Base-by-base conservation (phyloP, 352 stramenopile species). In the Globisporangium middletonii region DNA sequence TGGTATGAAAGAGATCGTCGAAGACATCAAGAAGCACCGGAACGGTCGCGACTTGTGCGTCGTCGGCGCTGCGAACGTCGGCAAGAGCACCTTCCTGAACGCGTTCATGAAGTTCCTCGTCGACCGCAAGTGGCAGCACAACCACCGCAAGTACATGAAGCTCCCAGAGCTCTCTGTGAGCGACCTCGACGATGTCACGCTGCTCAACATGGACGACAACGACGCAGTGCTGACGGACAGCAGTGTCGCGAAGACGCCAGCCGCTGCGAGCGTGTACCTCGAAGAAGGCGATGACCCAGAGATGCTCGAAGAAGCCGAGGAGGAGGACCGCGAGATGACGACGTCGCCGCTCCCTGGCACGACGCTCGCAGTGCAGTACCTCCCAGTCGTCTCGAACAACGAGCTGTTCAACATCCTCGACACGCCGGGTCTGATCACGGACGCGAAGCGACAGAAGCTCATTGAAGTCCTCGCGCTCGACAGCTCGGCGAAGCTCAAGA, bases 51-150 rank as follows among this genome's bases (percentile, higher is more conserved):
- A 96, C 60, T 73, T 97, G 27, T 97, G 94, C 68, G 86, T 97
- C 0, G 79, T 97, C 3, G 91, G 91, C 37, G 86, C 89, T 7
- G 91, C 89, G 18, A 97, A 97, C 64, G 91, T 95, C 8, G 91
- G 91, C 60, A 97, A 97, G 68, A 94, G 77, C 53, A 96, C 88
- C 48, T 97, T 97, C 60, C 71, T 97, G 27, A 97, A 97, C 71
- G 84, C 86, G 47, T 82, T 97, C 53, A 75, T 97, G 63, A 78
- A 87, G 51, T 81, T 79, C 45, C 53, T 94, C n/a, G 68, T 83
- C 37, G 77, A 89, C 41, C 79, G 79, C 62, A 92, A 92, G 68
- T 92, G 81, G 81, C 75, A 89, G 59, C 81, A 92, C 63, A 92
- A 92, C 68, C 81, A 92, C 57, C 79, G 81, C 71, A 89, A 89